These are phyloP conservation scores for Zymoseptoria crescenta DNA, from an alignment of 2,329 filamentous ascomycete genomes.

Conservation along the genomic window DNA sequence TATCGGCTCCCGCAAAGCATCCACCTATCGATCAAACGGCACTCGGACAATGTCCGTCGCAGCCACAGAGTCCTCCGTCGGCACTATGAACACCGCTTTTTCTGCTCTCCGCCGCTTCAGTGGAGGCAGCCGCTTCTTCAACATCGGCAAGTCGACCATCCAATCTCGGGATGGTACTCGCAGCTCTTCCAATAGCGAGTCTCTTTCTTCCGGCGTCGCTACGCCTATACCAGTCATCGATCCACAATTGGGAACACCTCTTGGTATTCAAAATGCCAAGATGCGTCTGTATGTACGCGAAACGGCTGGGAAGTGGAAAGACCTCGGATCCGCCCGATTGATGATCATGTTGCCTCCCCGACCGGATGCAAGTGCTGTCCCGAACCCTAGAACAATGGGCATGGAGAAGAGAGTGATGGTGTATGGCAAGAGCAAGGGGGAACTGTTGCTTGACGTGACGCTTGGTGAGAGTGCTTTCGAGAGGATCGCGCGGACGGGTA, in stretches of 20 bases:
- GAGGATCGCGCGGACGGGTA: conserved; percentile 72
- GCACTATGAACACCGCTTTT: conserved; percentile 71
- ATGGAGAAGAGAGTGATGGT: conserved; percentile 82
- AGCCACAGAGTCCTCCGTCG: conserved; percentile 66
- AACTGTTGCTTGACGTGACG: conserved; percentile 72
- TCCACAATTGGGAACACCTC: conserved; percentile 34
- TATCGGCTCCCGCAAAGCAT: conserved; percentile 47
- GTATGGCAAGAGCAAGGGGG: conserved; percentile 58
- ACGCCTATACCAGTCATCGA: conserved; percentile 27
- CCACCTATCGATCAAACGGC: conserved; percentile 49
- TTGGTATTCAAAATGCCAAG: conserved; percentile 71
- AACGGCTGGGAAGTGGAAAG: conserved; percentile 72
- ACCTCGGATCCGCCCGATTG: conserved; percentile 76
- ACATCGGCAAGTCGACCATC: conserved; percentile 72
- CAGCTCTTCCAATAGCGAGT: conserved; percentile 52
- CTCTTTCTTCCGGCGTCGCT: conserved; percentile 42
- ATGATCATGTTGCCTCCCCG: conserved; percentile 69
- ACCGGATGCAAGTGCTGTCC: conserved; percentile 27
- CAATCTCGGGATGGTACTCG: conserved; percentile 47
- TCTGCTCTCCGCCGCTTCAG: conserved; percentile 68
- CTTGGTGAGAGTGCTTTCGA: conserved; percentile 80
- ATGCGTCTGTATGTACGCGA: conserved; percentile 80
- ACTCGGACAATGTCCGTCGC: conserved; percentile 49
- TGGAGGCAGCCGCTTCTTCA: conserved; percentile 63
- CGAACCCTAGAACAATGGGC: conserved; percentile 37